Base-by-base conservation (phyloP, 2,329 filamentous ascomycete species). In the Xylaria sp. region DNA sequence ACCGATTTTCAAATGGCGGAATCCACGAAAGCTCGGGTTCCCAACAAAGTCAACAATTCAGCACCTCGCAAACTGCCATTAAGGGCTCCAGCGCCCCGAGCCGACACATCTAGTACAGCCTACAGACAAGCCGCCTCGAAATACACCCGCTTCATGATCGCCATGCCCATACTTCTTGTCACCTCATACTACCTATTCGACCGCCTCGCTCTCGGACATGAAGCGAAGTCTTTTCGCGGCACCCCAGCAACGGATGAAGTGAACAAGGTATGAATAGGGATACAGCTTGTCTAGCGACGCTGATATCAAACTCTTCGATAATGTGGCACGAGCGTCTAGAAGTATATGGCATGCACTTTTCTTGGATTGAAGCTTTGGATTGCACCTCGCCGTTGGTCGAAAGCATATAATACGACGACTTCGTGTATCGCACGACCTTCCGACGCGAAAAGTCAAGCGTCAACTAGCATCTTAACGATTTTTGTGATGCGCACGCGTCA, bases 151-250 rank as follows among this genome's bases (percentile, higher is more conserved):
- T 69, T 81, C 7, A 84, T 89, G 71, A 81, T 88, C 63, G 85
- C 84, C 28, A 72, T 87, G 77, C 87, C 87, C 2, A 83, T 89
- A 38, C 73, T 88, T 4, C 68, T 88, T 15, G 86, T 89, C 59
- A 86, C 85, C 31, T 87, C 86, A 26, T 88, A 86, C 69, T 83
- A 82, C 60, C 74, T 89, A 2, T 88, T 85, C 76, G 82, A 87
- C 59, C 74, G 77, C 48, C 73, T 78, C 23, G 72, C 60, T 17
- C 62, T 74, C 23, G 76, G 76, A 6, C 66, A 72, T 33, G 63
- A 77, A 57, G 58, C 62, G 0, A 77, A 76, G 65, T 53, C 53
- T 1, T 56, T 76, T 17, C 63, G 7, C 13, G 13, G 46, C 11
- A 20, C 7, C 1, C 58, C 59, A 4, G 6, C 7, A 26, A n/a